A percentile compares a stretch with the other conserved stretches of the same genome.
Conservation (phyloP, 768 basidiomycete species). For the Russula lepida region DNA sequence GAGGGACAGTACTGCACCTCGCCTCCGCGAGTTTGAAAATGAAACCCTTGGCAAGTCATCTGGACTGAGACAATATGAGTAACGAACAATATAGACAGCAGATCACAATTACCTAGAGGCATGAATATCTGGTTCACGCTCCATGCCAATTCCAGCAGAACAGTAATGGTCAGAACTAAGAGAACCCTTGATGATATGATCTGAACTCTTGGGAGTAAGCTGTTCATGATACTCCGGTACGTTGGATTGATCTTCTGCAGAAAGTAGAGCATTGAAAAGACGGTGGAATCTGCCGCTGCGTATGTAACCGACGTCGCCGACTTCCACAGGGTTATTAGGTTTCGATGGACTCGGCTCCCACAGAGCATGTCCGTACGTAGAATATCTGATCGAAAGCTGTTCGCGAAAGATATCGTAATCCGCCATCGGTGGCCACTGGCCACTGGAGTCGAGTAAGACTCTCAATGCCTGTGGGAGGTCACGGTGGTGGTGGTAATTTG, state of each 20-base stretch:
- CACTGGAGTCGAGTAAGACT: no score
- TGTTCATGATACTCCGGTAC: background rate
- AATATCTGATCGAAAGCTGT: background rate
- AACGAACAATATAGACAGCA: background rate
- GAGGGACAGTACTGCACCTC: background rate
- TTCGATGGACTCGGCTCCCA: constrained; percentile 15
- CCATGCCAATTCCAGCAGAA: background rate
- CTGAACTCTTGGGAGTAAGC: background rate
- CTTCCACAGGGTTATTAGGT: background rate
- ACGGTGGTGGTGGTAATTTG: no score
- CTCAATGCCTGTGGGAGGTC: no score
- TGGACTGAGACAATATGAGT: background rate
- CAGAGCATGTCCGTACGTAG: constrained; percentile 5
- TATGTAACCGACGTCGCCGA: constrained; percentile 22
- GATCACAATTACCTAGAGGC: background rate
- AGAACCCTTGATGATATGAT: background rate
- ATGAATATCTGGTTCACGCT: background rate
- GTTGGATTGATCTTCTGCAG: background rate
- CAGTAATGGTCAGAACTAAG: background rate
- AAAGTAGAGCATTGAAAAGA: constrained; percentile 15
- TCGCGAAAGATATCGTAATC: constrained; percentile 9
- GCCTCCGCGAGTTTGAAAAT: background rate
- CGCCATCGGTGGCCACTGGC: no score
- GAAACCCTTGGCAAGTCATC: background rate
- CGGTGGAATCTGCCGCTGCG: constrained; percentile 16